A percentile compares a stretch with the other conserved stretches of the same genome.
These are phyloP conservation scores for Blastomyces parvus DNA, from an alignment of 2,329 filamentous ascomycete species.

Conservation along the genomic window DNA sequence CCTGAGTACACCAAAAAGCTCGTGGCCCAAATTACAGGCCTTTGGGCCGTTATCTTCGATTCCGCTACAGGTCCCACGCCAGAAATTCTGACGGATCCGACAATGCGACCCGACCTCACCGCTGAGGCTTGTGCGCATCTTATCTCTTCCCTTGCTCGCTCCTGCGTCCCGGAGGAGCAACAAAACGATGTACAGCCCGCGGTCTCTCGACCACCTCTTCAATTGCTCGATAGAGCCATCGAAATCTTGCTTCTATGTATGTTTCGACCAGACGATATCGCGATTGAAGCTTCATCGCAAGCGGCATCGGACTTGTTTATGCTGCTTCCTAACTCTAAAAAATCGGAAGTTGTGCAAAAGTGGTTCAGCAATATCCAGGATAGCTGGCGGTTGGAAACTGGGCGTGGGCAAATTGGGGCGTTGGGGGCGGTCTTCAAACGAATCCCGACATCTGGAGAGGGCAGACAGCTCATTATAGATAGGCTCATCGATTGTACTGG, in stretches of 20 bases:
- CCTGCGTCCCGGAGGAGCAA: conserved; percentile 10
- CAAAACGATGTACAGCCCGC: not conserved
- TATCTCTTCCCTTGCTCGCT: conserved; percentile 29
- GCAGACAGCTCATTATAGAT: conserved; percentile 25
- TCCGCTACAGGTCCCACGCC: conserved; percentile 26
- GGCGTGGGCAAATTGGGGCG: conserved; percentile 36
- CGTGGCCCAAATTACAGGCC: conserved; percentile 20
- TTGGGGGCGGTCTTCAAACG: conserved; percentile 33
- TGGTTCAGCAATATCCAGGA: conserved; percentile 34
- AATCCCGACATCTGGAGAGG: conserved; percentile 20
- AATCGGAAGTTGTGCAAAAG: conserved; percentile 27
- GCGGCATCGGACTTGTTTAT: conserved; percentile 34
- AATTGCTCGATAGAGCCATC: conserved; percentile 23
- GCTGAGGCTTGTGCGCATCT: conserved; percentile 34
- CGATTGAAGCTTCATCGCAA: conserved; percentile 33
- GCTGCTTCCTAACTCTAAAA: conserved; percentile 25
- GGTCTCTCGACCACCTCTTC: conserved; percentile 16
- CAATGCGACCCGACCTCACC: conserved; percentile 33
- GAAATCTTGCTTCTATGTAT: conserved; percentile 33
- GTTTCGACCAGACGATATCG: conserved; percentile 31
- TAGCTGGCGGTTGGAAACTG: conserved; percentile 30
- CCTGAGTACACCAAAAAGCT: conserved; percentile 21
- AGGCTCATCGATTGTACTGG: conserved; percentile 28
- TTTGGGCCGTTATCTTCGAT: conserved; percentile 32
- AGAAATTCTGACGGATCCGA: conserved; percentile 33